These are phyloP conservation scores for Grosmannia penicillata DNA, from an alignment of 2,329 filamentous ascomycete genomes.

Conservation along the genomic window DNA sequence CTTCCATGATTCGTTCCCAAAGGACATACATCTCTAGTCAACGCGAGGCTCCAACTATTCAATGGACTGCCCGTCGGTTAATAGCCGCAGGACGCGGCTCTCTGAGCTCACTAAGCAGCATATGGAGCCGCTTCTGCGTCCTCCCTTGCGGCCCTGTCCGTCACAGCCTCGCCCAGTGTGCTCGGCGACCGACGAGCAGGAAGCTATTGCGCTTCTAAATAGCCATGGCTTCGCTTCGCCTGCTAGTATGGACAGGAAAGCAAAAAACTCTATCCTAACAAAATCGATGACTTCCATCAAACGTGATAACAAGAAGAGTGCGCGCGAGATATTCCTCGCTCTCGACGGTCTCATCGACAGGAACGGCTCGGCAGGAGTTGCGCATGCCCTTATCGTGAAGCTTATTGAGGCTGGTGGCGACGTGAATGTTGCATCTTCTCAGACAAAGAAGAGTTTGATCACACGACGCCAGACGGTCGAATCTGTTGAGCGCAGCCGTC, in stretches of 20 bases:
- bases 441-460: constrained; percentile 31
- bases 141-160: constrained; percentile 23
- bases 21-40: no score
- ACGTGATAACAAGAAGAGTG: constrained; percentile 27
- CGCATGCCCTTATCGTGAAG: constrained; percentile 38
- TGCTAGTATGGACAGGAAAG: no score
- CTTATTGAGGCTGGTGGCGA: constrained; percentile 34
- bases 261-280: no score
- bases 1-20: no score
- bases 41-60: no score
- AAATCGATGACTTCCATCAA: constrained; percentile 18
- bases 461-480: constrained; percentile 35
- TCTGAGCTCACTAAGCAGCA: constrained; percentile 34
- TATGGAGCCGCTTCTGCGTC: constrained; percentile 26
- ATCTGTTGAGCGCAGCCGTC: constrained; percentile 31
- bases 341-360: constrained; percentile 33
- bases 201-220: constrained; percentile 39
- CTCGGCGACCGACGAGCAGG: constrained; percentile 31
- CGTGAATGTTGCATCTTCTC: constrained; percentile 29
- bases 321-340: constrained; percentile 36
- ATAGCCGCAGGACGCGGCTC: constrained; percentile 31
- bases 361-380: constrained; percentile 35
- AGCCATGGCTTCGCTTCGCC: constrained; percentile 24
- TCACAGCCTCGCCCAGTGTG: constrained; percentile 25
- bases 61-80: constrained; percentile 9